Evolutionary conservation across 78 protist species (phyloP).

Genomic region (Protostelium mycophagum): DNA sequence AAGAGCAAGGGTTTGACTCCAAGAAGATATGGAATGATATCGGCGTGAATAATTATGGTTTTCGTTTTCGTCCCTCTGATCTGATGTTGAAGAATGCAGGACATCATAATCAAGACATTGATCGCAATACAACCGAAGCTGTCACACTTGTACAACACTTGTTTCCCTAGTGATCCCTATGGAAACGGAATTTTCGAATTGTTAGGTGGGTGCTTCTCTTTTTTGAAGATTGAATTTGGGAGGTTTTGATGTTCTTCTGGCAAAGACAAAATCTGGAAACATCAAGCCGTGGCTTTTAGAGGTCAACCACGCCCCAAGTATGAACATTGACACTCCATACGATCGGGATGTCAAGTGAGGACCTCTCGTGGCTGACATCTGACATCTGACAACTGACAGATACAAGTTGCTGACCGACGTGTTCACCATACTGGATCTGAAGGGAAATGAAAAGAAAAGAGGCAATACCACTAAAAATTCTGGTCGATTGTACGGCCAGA

Average conservation of each 20-base stretch:
- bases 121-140: conserved; percentile 8
- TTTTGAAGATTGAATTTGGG: conserved; percentile 20
- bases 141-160: conserved; percentile 8
- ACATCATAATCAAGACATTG: conserved; percentile 27
- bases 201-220: background rate
- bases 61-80: background rate
- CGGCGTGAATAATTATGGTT: background rate
- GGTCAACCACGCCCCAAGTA: conserved; percentile 68
- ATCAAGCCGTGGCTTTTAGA: conserved; percentile 48
- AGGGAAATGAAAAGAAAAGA: background rate
- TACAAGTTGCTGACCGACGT: background rate
- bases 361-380: too few relatives aligned
- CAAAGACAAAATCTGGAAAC: background rate
- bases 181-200: background rate
- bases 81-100: too few relatives aligned
- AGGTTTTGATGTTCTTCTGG: conserved; percentile 47
- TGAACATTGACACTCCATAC: conserved; percentile 13
- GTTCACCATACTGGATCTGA: background rate
- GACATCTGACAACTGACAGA: too few relatives aligned
- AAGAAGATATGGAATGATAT: conserved; percentile 13
- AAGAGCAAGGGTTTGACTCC: conserved; percentile 6
- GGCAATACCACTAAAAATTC: background rate
- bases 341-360: conserved; percentile 8
- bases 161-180: background rate
- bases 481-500: background rate